phyloP scores from a whole-genome alignment of 2,329 filamentous ascomycete genomes.

The Grosmannia huntii region DNA sequence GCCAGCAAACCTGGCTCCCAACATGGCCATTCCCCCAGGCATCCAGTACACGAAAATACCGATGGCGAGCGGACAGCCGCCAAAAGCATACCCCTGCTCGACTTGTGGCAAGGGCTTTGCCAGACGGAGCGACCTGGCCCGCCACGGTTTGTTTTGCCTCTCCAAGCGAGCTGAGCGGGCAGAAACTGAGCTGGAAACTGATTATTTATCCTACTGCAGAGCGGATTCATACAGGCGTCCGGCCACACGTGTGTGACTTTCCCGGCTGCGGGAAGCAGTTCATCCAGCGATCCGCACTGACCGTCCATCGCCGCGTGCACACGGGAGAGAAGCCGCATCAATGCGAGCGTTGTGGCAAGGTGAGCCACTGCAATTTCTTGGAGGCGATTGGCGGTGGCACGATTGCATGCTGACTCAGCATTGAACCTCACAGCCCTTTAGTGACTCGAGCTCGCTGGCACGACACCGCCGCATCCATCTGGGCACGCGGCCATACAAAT shows the following conservation, averaged over 20 bases:
- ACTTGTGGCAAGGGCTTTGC: slow-evolving; percentile 90
- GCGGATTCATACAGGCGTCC: slow-evolving; percentile 83
- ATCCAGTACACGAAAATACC: slow-evolving; percentile 12
- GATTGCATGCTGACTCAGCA: not conserved
- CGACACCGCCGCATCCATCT: slow-evolving; percentile 91
- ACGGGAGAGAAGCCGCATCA: slow-evolving; percentile 97
- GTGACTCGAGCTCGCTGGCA: slow-evolving; percentile 87
- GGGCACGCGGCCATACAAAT: slow-evolving; percentile 93
- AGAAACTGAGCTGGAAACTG: slow-evolving; percentile 1
- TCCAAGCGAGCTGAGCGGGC: not conserved
- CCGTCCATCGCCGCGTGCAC: slow-evolving; percentile 88
- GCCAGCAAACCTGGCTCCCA: slow-evolving; percentile 18
- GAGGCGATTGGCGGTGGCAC: not conserved
- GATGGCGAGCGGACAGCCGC: slow-evolving; percentile 10
- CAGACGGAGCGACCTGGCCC: slow-evolving; percentile 79
- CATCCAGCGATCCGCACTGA: slow-evolving; percentile 90
- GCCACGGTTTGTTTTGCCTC: slow-evolving; percentile 59
- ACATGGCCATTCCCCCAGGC: slow-evolving; percentile 15
- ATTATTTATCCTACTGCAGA: slow-evolving; percentile 37
- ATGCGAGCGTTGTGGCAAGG: slow-evolving; percentile 94
- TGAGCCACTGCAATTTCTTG: slow-evolving; percentile 26
- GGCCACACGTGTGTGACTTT: slow-evolving; percentile 86
- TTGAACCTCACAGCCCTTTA: slow-evolving; percentile 59
- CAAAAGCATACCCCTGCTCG: slow-evolving; percentile 73
- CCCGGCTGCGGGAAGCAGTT: slow-evolving; percentile 89